A percentile compares a stretch with the other conserved stretches of the same genome.
phyloP scores from a whole-genome alignment of 2,329 filamentous ascomycete genomes.

The Fusarium anthophilum region DNA sequence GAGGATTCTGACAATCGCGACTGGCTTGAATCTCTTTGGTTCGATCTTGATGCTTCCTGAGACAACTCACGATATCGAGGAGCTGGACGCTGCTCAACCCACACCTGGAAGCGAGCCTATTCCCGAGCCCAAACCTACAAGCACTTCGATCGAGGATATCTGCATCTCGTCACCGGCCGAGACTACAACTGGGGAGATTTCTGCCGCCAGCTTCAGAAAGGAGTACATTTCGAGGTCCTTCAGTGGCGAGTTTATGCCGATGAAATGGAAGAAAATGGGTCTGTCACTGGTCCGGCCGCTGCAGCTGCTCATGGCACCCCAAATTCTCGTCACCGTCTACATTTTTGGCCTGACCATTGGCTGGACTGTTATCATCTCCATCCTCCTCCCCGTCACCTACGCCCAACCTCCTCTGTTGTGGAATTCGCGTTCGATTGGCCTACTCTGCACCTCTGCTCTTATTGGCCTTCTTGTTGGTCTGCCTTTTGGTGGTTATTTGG shows the following conservation, averaged over 20 bases:
- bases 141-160: background rate
- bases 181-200: background rate
- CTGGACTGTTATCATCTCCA: slow-evolving; percentile 4
- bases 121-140: background rate
- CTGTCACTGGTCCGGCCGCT: background rate
- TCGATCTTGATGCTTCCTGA: slow-evolving; percentile 4
- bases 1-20: background rate
- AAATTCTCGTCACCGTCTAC: background rate
- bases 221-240: background rate
- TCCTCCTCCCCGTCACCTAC: background rate
- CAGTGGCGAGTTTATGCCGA: background rate
- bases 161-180: background rate
- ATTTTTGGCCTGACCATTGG: slow-evolving; percentile 2
- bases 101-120: background rate
- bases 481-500: background rate
- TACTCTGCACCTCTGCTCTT: background rate
- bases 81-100: background rate
- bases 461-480: background rate
- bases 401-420: background rate
- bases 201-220: background rate
- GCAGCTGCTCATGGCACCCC: background rate
- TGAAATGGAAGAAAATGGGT: background rate
- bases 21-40: background rate
- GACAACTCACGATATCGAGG: background rate
- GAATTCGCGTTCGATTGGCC: background rate